phyloP scores from a whole-genome alignment of 2,329 filamentous ascomycete genomes.

The Aspergillus sergii region DNA sequence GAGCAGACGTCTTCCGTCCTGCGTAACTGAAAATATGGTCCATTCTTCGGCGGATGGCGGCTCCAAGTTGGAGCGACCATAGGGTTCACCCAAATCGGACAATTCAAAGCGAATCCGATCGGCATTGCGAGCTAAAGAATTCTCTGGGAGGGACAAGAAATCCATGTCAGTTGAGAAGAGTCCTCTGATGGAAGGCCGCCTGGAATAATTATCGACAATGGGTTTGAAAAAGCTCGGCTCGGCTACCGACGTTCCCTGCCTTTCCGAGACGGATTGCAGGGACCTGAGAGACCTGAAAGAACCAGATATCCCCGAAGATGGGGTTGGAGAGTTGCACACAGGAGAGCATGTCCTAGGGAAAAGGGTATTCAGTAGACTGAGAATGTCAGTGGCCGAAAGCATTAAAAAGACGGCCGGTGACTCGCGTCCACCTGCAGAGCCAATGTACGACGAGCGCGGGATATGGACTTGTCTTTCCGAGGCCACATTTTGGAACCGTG shows the following conservation, averaged over 20 bases:
- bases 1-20: conserved; percentile 71
- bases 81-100: conserved; percentile 40
- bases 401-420: conserved; percentile 67
- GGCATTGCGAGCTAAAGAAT: conserved; percentile 34
- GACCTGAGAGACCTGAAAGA: conserved; percentile 20
- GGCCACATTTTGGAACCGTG: conserved; percentile 25
- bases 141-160: conserved; percentile 28
- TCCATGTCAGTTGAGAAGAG: conserved; percentile 36
- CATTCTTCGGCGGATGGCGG: conserved; percentile 83
- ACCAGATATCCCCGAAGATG: conserved; percentile 28
- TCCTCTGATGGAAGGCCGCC: conserved; percentile 28
- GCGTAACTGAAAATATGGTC: conserved; percentile 77
- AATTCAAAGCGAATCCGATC: conserved; percentile 46
- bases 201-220: conserved; percentile 28
- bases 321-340: conserved; percentile 30
- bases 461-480: conserved; percentile 8
- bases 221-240: conserved; percentile 39
- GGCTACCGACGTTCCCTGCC: conserved; percentile 19
- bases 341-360: conserved; percentile 59
- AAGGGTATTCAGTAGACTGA: conserved; percentile 78
- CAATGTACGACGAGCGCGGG: conserved; percentile 51
- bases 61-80: conserved; percentile 59
- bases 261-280: conserved; percentile 25
- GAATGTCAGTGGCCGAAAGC: conserved; percentile 75
- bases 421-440: conserved; percentile 48